phyloP scores from a whole-genome alignment of 2,329 filamentous ascomycete genomes.

The Ophiostoma pallidulum region DNA sequence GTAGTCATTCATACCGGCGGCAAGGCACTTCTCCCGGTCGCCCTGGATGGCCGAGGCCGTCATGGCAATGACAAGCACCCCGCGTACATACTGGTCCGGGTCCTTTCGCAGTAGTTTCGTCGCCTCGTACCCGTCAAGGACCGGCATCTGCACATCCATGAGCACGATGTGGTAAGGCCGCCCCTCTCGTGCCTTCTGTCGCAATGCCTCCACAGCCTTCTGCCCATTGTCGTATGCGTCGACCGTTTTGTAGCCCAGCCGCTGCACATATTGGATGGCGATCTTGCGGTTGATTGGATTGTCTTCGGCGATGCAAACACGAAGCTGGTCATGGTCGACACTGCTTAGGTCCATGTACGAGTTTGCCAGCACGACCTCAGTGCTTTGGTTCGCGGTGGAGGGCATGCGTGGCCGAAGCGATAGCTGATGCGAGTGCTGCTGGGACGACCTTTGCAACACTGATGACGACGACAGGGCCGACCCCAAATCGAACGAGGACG shows the following conservation, averaged over 20 bases:
- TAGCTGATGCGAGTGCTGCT: neutral
- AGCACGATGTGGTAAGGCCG: constrained; percentile 80
- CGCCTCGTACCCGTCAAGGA: constrained; percentile 85
- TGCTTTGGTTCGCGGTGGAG: constrained; percentile 14
- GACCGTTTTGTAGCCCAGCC: constrained; percentile 70
- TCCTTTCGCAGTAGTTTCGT: constrained; percentile 76
- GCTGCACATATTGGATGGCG: constrained; percentile 80
- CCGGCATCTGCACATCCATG: constrained; percentile 96
- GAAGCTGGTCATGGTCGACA: constrained; percentile 67
- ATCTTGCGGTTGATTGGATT: constrained; percentile 93
- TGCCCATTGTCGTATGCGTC: constrained; percentile 85
- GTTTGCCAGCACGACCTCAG: constrained; percentile 18
- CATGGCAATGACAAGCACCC: constrained; percentile 93
- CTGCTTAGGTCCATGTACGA: constrained; percentile 58
- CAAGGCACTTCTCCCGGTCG: constrained; percentile 89
- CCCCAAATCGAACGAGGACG: constrained; percentile 24
- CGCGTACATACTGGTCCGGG: constrained; percentile 62
- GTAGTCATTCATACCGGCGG: constrained; percentile 96
- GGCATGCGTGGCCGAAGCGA: constrained; percentile 17
- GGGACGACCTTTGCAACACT: neutral
- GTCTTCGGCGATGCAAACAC: constrained; percentile 90
- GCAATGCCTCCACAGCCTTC: constrained; percentile 80
- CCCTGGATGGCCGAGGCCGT: constrained; percentile 91
- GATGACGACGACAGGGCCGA: neutral
- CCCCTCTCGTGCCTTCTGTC: constrained; percentile 58